Evolutionary conservation across 108 stramenopile genomes (phyloP).

Genomic region (Skeletonema menzelii): DNA sequence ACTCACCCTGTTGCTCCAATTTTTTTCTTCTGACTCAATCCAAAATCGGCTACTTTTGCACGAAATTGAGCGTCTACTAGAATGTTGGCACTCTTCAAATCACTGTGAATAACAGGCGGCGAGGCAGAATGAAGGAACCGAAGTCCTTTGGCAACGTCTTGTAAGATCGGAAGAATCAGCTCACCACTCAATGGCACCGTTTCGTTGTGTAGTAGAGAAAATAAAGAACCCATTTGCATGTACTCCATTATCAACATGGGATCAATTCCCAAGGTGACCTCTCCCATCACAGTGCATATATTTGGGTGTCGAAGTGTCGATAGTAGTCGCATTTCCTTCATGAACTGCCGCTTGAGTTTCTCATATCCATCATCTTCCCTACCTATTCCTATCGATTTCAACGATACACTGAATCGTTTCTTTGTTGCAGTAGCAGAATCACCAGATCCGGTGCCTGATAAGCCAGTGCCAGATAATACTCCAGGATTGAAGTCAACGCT

Average conservation of each 20-base stretch:
- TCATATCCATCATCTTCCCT: conserved; percentile 12
- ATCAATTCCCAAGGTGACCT: conserved; percentile 12
- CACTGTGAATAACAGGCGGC: conserved; percentile 66
- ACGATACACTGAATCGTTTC: not conserved
- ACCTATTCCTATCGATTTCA: not conserved
- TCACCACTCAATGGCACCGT: conserved; percentile 54
- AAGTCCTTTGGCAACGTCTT: conserved; percentile 61
- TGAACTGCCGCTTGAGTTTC: conserved; percentile 48
- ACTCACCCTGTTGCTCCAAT: conserved; percentile 55
- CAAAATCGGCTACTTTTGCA: conserved; percentile 74
- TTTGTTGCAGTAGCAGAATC: not conserved
- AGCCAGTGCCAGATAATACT: not conserved
- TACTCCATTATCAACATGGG: conserved; percentile 77
- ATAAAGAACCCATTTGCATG: conserved; percentile 64
- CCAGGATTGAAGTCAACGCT: not conserved
- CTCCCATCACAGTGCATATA: conserved; percentile 65
- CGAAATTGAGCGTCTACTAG: conserved; percentile 57
- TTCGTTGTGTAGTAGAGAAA: conserved; percentile 62
- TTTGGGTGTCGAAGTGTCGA: conserved; percentile 66
- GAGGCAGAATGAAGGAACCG: conserved; percentile 65
- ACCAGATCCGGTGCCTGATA: not conserved
- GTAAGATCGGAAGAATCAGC: conserved; percentile 50
- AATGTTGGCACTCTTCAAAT: conserved; percentile 61
- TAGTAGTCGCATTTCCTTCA: conserved; percentile 65
- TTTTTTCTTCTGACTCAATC: conserved; percentile 41